A percentile compares a stretch with the other conserved stretches of the same genome.
These are phyloP conservation scores for Ceratobasidium sp. DNA, from an alignment of 1,284 basidiomycete species.

Conservation along the genomic window DNA sequence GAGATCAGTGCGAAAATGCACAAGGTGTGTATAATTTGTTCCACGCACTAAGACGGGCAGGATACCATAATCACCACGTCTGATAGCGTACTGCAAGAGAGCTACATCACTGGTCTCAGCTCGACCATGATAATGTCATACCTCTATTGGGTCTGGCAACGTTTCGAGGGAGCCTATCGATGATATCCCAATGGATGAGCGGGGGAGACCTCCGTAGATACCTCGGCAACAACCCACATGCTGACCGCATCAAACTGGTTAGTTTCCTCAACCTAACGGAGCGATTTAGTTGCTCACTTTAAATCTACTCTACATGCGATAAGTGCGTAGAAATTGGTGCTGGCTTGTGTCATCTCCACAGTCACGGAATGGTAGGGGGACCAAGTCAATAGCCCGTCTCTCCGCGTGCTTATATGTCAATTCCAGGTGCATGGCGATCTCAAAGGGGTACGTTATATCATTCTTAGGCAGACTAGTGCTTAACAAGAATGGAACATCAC, in stretches of 20 bases:
- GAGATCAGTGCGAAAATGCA: too few relatives aligned
- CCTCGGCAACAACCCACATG: neutral
- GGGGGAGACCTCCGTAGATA: neutral
- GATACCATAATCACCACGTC: too few relatives aligned
- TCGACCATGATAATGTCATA: neutral
- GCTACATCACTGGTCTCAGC: neutral
- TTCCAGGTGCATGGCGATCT: slow-evolving; percentile 5
- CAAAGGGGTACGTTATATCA: neutral
- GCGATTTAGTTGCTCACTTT: neutral
- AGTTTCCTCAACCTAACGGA: neutral
- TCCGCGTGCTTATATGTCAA: too few relatives aligned
- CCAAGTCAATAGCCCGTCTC: neutral
- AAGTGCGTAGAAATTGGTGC: neutral
- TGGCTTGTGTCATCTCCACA: neutral
- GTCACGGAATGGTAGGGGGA: too few relatives aligned
- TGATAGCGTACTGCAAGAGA: neutral
- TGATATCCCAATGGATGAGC: neutral
- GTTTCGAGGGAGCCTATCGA: neutral
- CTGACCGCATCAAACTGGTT: neutral
- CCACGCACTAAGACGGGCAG: too few relatives aligned
- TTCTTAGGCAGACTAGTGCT: too few relatives aligned
- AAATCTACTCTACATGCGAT: neutral
- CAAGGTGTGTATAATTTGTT: too few relatives aligned
- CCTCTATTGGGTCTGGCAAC: neutral
- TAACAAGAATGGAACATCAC: too few relatives aligned